A percentile compares a stretch with the other conserved stretches of the same genome.
phyloP scores from a whole-genome alignment of 2,329 filamentous ascomycete genomes.

The Sphaerulina musiva region DNA sequence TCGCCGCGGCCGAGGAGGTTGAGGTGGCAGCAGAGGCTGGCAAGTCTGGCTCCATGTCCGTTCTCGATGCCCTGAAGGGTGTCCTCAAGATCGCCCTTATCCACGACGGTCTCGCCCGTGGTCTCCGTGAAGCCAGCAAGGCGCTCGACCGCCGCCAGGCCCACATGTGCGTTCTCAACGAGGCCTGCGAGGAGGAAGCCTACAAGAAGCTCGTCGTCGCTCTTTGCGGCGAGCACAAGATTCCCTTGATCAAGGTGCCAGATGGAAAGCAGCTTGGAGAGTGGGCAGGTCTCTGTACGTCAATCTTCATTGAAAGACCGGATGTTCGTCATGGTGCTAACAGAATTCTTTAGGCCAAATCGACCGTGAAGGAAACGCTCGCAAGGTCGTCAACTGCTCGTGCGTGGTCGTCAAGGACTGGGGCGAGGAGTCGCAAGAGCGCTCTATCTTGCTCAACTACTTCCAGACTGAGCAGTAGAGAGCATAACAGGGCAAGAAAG shows the following conservation, averaged over 20 bases:
- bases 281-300: constrained; percentile 99
- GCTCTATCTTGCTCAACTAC: constrained; percentile 99
- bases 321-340: constrained; percentile 7
- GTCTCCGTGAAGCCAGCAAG: constrained; percentile 97
- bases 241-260: constrained; percentile 98
- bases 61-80: constrained; percentile 97
- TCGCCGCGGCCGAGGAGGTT: constrained; percentile 73
- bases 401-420: constrained; percentile 99
- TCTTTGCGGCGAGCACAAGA: constrained; percentile 99
- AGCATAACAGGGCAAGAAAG: neutral
- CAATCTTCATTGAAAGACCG: neutral
- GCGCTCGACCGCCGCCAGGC: constrained; percentile 97
- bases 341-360: constrained; percentile 64
- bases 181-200: constrained; percentile 99
- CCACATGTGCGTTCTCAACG: constrained; percentile 99
- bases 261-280: constrained; percentile 99
- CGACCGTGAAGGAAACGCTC: constrained; percentile 97
- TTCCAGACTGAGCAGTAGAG: constrained; percentile 75
- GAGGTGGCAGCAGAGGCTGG: constrained; percentile 82
- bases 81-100: constrained; percentile 97
- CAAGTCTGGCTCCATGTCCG: constrained; percentile 84
- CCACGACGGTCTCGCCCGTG: constrained; percentile 98
- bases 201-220: constrained; percentile 99
- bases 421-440: constrained; percentile 99
- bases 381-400: constrained; percentile 99